phyloP scores from a whole-genome alignment of 352 stramenopile genomes.

The Peronospora destructor region DNA sequence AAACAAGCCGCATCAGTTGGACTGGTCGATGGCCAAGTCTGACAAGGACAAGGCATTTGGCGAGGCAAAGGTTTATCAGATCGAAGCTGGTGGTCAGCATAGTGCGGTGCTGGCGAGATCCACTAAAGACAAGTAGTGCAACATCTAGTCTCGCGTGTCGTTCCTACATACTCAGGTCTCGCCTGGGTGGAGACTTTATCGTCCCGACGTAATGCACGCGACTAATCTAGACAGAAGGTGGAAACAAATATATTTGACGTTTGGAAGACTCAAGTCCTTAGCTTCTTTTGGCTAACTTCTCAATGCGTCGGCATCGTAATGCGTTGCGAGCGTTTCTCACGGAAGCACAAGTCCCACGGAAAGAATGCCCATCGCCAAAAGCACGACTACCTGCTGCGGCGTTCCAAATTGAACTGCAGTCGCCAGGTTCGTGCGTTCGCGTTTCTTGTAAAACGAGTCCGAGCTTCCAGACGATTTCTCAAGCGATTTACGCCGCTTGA shows the following conservation, averaged over 20 bases:
- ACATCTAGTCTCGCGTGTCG: too few species aligned
- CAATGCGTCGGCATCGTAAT: neutral
- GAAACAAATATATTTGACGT: conserved; percentile 17
- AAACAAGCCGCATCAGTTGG: conserved; percentile 48
- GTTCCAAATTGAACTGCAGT: conserved; percentile 14
- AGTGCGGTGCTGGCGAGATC: conserved; percentile 62
- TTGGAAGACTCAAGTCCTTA: neutral
- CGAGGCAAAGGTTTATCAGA: conserved; percentile 54
- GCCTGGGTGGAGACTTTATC: too few species aligned
- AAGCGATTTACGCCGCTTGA: conserved; percentile 39
- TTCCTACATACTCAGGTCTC: too few species aligned
- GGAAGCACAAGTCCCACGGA: conserved; percentile 13
- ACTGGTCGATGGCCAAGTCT: conserved; percentile 52
- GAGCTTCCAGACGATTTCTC: conserved; percentile 21
- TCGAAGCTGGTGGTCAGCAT: conserved; percentile 86
- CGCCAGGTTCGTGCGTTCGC: conserved; percentile 12
- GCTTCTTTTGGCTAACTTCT: neutral
- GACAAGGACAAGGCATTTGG: conserved; percentile 35
- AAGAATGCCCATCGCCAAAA: conserved; percentile 10
- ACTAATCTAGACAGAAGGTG: conserved; percentile 9
- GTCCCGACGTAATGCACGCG: conserved; percentile 2
- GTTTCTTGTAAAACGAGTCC: conserved; percentile 13
- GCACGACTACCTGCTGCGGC: conserved; percentile 15
- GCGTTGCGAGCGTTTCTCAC: conserved; percentile 1
- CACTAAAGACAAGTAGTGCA: conserved; percentile 11